Evolutionary conservation across 176 grass and related monocot species (phyloP).

Genomic region (Oryza punctata): DNA sequence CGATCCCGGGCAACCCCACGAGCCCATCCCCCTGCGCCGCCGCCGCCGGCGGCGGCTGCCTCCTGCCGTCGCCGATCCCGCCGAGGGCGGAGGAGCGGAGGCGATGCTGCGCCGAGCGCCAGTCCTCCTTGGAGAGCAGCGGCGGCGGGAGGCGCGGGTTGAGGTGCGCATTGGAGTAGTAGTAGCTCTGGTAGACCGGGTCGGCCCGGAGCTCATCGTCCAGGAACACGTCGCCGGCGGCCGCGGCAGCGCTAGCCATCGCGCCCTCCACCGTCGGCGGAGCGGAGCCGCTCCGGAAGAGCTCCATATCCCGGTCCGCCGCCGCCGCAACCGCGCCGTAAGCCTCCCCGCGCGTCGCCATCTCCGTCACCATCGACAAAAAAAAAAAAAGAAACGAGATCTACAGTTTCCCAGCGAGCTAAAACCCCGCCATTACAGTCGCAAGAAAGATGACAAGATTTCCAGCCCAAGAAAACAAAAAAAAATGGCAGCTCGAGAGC

Average conservation of each 20-base stretch:
- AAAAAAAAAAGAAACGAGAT: conserved; percentile 24
- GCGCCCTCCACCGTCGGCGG: conserved; percentile 69
- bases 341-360: conserved; percentile 57
- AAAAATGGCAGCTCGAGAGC: too few species aligned
- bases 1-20: conserved; percentile 48
- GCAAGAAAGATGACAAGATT: not conserved
- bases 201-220: conserved; percentile 68
- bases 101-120: conserved; percentile 59
- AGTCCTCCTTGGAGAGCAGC: conserved; percentile 68
- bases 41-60: conserved; percentile 7
- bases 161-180: conserved; percentile 71
- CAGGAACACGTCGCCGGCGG: conserved; percentile 37
- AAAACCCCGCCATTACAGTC: conserved; percentile 42
- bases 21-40: conserved; percentile 33
- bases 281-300: conserved; percentile 77
- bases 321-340: conserved; percentile 40
- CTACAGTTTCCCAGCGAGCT: not conserved
- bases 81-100: conserved; percentile 43
- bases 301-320: conserved; percentile 62
- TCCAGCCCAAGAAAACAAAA: not conserved
- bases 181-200: conserved; percentile 67
- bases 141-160: conserved; percentile 80
- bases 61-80: conserved; percentile 64
- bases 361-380: conserved; percentile 52
- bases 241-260: conserved; percentile 34